Evolutionary conservation across 2,329 filamentous ascomycete species (phyloP), one percentile per base, ranked within the genome.

Genomic region (Diaporthe sp.): DNA sequence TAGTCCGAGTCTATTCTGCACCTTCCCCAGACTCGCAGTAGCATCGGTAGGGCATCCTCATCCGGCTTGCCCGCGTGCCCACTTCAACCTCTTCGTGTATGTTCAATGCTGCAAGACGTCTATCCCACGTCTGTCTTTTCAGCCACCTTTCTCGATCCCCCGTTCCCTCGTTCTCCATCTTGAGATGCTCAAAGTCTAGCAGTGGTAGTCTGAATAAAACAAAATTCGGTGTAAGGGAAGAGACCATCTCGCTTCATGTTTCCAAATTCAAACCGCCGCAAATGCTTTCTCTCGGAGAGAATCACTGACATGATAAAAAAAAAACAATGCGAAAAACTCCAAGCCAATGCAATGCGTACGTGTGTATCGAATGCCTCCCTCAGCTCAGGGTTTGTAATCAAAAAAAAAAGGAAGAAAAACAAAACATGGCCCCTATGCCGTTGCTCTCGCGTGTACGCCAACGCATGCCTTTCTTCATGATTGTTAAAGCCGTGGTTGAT

Each of bases 281-380:
- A 37, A 35, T 65, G 61, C 61, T 50, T 65, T 35, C 61, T n/a
- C 44, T 50, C 27, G 2, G 22, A 32, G 3, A 32, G 10, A 17
- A n/a, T 22, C 19, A n/a, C 19, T 8, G 8, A 51, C 7, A 63
- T 63, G 17, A 37, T 47, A n/a, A 65, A 50, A 25, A 59, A 44
- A 47, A 66, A 50, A 2, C 44, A 51, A 50, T 51, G 44, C 44
- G 30, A 51, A 50, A 1, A 66, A 66, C 63, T 66, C 63, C 63
- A 37, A 51, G 44, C 44, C 63, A 66, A 66, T 66, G 63, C 63
- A 66, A 51, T 66, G 63, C n/a, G 63, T 66, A 19, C 44, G 63
- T 66, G 61, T 66, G 63, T 66, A 51, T 66, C 63, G 44, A 51
- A 66, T 66, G 63, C 63, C 7, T 37, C 63, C 63, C 44, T 37